phyloP scores from a whole-genome alignment of 306 rosid species.

The Cucumis melo region DNA sequence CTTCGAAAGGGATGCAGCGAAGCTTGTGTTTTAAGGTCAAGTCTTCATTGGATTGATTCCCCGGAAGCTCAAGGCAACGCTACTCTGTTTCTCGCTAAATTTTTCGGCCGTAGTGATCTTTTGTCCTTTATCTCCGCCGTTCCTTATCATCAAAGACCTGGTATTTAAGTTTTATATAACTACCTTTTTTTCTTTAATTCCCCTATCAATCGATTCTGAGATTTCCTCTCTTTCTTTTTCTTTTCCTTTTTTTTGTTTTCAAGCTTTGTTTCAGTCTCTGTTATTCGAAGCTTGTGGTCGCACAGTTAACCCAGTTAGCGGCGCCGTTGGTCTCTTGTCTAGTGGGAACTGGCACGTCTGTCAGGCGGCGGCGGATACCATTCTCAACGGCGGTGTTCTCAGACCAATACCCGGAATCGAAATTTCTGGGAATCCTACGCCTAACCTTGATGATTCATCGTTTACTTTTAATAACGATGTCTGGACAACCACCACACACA shows the following conservation, averaged over 20 bases:
- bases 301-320: constrained; percentile 60
- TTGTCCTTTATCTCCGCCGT: constrained; percentile 55
- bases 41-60: constrained; percentile 44
- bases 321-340: constrained; percentile 47
- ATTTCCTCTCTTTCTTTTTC: background rate
- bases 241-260: no score
- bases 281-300: constrained; percentile 69
- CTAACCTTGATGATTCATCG: constrained; percentile 4
- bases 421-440: background rate
- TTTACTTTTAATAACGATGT: constrained; percentile 1
- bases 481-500: background rate
- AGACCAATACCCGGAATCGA: constrained; percentile 17
- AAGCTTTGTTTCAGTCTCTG: constrained; percentile 61
- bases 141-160: constrained; percentile 25
- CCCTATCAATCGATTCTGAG: background rate
- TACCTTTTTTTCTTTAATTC: background rate
- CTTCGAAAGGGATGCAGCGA: constrained; percentile 62
- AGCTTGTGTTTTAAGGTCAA: constrained; percentile 33
- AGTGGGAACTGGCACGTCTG: constrained; percentile 64
- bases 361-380: constrained; percentile 42
- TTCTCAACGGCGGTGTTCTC: constrained; percentile 35
- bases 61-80: constrained; percentile 55
- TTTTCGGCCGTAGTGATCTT: constrained; percentile 67
- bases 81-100: constrained; percentile 57
- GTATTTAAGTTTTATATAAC: background rate